phyloP scores from a whole-genome alignment of 768 basidiomycete species.

The Xerocomus brunneocitrinus region DNA sequence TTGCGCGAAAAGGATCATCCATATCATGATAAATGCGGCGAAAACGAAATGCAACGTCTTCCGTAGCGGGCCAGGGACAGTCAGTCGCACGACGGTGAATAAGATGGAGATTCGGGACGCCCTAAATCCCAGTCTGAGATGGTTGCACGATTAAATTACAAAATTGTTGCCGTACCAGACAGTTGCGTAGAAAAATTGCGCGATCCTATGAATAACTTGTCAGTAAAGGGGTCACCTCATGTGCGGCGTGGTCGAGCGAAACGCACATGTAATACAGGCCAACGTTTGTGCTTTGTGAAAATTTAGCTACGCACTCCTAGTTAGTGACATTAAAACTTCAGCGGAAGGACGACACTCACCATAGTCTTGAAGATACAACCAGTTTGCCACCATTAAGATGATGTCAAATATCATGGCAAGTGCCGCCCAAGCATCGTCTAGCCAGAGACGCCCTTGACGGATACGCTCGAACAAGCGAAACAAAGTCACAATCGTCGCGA shows the following conservation, averaged over 20 bases:
- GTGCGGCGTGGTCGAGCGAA: not conserved
- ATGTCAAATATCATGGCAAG: not conserved
- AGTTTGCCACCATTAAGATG: not conserved
- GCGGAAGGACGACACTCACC: not conserved
- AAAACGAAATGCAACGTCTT: not conserved
- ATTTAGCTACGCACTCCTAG: not conserved
- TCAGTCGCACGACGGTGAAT: constrained; percentile 3
- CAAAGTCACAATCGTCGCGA: constrained; percentile 1
- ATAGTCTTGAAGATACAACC: constrained; percentile 2
- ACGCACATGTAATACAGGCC: constrained; percentile 4
- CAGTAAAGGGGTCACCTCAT: not conserved
- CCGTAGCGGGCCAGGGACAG: not conserved
- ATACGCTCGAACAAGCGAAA: constrained; percentile 3
- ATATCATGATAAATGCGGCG: not conserved
- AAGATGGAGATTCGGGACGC: constrained; percentile 1
- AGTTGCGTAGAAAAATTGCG: constrained; percentile 5
- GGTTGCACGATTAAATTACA: not conserved
- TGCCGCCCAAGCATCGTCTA: constrained; percentile 2
- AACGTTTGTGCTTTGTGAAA: not conserved
- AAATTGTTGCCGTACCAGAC: not conserved
- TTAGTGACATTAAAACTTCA: not conserved
- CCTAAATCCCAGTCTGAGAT: not conserved
- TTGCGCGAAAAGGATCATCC: constrained; percentile 6
- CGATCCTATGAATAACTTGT: not conserved
- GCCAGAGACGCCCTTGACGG: constrained; percentile 5